Conservation (phyloP, 495 filamentous ascomycete species). For the Hyphodiscus hymeniophilus region DNA sequence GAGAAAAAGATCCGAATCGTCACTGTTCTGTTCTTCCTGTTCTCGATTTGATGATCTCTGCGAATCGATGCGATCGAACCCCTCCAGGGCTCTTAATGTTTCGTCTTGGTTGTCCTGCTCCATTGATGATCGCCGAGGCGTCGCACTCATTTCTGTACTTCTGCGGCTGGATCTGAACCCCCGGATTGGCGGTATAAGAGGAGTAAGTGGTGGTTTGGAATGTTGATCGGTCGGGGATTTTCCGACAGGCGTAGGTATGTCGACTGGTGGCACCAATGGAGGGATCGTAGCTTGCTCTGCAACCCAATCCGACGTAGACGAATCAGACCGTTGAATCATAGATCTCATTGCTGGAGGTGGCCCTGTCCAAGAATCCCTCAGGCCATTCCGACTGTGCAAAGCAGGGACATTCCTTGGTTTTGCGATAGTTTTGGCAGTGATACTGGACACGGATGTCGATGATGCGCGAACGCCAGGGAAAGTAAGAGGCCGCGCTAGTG, state of each 20-base stretch:
- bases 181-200: conserved; percentile 38
- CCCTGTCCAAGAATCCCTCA: conserved; percentile 16
- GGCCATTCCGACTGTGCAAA: conserved; percentile 6
- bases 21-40: conserved; percentile 22
- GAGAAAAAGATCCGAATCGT: conserved; percentile 44
- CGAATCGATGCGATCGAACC: conserved; percentile 23
- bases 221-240: conserved; percentile 15
- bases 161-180: conserved; percentile 42
- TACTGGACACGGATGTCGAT: too few relatives aligned
- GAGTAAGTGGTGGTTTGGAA: conserved; percentile 2
- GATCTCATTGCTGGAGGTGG: conserved; percentile 38
- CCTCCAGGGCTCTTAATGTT: conserved; percentile 41
- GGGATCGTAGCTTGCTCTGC: conserved; percentile 14
- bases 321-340: conserved; percentile 15
- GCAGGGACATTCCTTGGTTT: conserved; percentile 1
- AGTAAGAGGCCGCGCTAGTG: background rate
- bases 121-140: conserved; percentile 26
- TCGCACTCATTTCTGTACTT: conserved; percentile 37
- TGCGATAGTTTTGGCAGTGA: too few relatives aligned
- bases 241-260: background rate
- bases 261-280: background rate
- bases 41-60: conserved; percentile 12
- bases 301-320: conserved; percentile 18
- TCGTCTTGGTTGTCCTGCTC: conserved; percentile 36
- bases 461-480: background rate